Percentiles rank a stretch among this genome's conserved stretches.
Conservation (phyloP, 2,329 filamentous ascomycete genomes). For the Phaeosphaeria sp. region DNA sequence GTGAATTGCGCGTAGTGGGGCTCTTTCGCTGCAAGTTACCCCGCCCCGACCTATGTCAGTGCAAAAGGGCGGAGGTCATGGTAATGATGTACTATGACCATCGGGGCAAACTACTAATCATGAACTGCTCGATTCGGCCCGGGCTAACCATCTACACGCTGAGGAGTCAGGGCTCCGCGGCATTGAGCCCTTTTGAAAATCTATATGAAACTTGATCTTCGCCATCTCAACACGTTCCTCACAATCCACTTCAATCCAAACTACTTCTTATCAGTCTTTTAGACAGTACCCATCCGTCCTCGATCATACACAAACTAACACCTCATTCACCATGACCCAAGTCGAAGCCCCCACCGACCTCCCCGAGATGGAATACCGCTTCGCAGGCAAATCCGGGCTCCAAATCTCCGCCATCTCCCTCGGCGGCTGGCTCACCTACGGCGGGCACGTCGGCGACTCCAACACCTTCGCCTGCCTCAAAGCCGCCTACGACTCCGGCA, state of each 20-base stretch:
- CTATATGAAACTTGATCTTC: background rate
- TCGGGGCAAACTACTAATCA: background rate
- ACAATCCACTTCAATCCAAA: background rate
- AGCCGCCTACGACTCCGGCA: slow-evolving; percentile 63
- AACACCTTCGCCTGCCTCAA: slow-evolving; percentile 63
- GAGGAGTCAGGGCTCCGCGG: background rate
- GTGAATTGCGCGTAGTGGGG: slow-evolving; percentile 4
- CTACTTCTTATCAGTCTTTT: background rate
- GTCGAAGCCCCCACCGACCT: slow-evolving; percentile 28
- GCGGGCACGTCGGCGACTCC: slow-evolving; percentile 73
- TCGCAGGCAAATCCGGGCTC: slow-evolving; percentile 73
- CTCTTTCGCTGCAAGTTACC: slow-evolving; percentile 7
- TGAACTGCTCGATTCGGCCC: background rate
- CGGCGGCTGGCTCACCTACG: slow-evolving; percentile 71
- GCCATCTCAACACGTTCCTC: too few species aligned
- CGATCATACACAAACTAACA: background rate
- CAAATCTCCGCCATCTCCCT: slow-evolving; percentile 77
- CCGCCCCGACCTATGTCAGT: background rate
- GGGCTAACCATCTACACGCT: background rate
- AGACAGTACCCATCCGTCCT: background rate
- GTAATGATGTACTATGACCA: background rate
- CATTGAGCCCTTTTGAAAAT: background rate
- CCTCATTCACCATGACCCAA: slow-evolving; percentile 6
- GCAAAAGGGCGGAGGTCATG: slow-evolving; percentile 1
- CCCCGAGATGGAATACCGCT: slow-evolving; percentile 72